Conservation (phyloP, 176 grass and related monocot genomes). For the Eleusine indica region DNA sequence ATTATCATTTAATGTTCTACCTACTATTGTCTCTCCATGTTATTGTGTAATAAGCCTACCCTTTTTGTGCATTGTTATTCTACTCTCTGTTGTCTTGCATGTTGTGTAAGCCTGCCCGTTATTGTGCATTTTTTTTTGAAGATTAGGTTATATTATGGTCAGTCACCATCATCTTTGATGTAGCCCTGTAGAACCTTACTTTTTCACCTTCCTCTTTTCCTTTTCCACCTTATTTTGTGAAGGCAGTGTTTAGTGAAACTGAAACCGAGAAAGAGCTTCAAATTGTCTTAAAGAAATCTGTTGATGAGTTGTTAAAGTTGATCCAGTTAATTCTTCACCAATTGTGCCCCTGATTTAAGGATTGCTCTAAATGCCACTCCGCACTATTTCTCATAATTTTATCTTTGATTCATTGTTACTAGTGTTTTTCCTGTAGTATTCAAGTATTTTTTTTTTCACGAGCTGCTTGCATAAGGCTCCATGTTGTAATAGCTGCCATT, state of each 20-base stretch:
- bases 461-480: background rate
- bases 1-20: background rate
- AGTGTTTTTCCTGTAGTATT: background rate
- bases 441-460: background rate
- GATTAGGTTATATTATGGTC: background rate
- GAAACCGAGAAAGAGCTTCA: background rate
- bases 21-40: background rate
- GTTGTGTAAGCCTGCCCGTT: background rate
- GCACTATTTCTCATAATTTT: background rate
- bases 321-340: background rate
- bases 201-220: slow-evolving; percentile 9
- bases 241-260: background rate
- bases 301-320: background rate
- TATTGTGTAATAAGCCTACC: slow-evolving; percentile 1
- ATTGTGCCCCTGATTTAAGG: background rate
- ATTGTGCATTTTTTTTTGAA: background rate
- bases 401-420: background rate
- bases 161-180: background rate
- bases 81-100: background rate
- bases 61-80: background rate
- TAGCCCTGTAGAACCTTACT: background rate
- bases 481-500: slow-evolving; percentile 24
- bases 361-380: slow-evolving; percentile 10
- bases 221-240: background rate
- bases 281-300: background rate